phyloP scores from a whole-genome alignment of 2,329 filamentous ascomycete species.

The Curvularia spicifera region DNA sequence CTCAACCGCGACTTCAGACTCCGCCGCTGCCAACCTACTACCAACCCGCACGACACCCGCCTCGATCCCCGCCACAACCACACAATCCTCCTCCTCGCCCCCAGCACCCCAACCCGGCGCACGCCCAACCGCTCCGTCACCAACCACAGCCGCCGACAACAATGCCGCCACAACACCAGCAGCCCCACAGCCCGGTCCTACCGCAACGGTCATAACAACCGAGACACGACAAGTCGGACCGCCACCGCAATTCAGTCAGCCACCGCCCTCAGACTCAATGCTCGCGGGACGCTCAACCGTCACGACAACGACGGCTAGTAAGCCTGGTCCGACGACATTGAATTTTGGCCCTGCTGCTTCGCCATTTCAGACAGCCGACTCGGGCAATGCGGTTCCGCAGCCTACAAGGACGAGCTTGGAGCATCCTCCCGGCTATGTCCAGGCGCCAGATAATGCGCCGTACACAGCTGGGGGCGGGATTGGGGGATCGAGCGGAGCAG shows the following conservation, averaged over 20 bases:
- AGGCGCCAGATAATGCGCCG: conserved; percentile 51
- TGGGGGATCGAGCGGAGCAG: conserved; percentile 36
- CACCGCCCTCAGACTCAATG: conserved; percentile 48
- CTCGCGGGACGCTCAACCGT: conserved; percentile 50
- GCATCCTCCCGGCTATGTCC: conserved; percentile 58
- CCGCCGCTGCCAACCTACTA: conserved; percentile 31
- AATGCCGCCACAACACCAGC: conserved; percentile 36
- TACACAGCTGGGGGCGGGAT: conserved; percentile 51
- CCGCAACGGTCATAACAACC: conserved; percentile 40
- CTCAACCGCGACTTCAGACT: conserved; percentile 43
- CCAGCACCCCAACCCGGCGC: conserved; percentile 52
- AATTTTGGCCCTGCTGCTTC: conserved; percentile 46
- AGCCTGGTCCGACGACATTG: conserved; percentile 48
- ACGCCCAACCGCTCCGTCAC: conserved; percentile 35
- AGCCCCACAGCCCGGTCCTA: conserved; percentile 49
- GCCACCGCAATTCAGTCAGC: conserved; percentile 51
- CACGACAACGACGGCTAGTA: conserved; percentile 41
- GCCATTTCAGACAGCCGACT: conserved; percentile 34
- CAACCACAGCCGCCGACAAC: conserved; percentile 6
- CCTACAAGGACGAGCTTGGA: conserved; percentile 37
- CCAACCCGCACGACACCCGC: conserved; percentile 46
- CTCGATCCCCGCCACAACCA: conserved; percentile 40
- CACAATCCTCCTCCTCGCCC: conserved; percentile 33
- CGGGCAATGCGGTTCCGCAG: conserved; percentile 24
- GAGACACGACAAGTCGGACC: conserved; percentile 35